Base-by-base conservation (phyloP, 2,329 filamentous ascomycete genomes). In the Trichoderma breve region DNA sequence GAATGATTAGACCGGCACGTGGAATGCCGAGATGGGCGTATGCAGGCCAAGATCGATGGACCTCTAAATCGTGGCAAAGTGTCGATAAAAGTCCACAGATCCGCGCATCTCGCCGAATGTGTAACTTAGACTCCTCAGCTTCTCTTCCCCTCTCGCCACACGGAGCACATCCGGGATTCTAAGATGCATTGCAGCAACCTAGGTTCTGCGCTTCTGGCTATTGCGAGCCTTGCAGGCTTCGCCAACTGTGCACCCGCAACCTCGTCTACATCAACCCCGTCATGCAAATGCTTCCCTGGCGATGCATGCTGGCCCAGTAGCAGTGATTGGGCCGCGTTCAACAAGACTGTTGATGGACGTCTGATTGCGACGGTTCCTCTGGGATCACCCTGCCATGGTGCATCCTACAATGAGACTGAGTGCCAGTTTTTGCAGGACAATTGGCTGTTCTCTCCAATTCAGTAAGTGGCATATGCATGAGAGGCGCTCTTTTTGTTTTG, bases 251-350 rank as follows among this genome's bases (percentile, higher is more conserved):
- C 57, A 21, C 67, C 67, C 12, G 26, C 66, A 51, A 36, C 28
- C 8, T 26, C 67, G 28, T 26, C 51, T 1, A 18, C 64, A n/a
- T 39, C 64, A 6, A 57, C 15, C 9, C 18, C 67, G 28, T 62
- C 57, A 24, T 78, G 6, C 43, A 68, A 66, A 53, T 85, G 82
- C 77, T 81, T 86, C 51, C 88, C 88, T 0, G 84, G 83, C 18
- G 86, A 90, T 71, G n/a, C 73, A 1, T 84, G 82, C 76, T 91
- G 89, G 88, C 89, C 89, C 0, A 78, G 79, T 0, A 26, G 74
- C 0, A 60, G 75, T 1, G 77, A 79, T 6, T 91, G 89, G 88
- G 74, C 79, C 7, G 70, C 75, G 0, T 82, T 90, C 73, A 90
- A 90, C 76, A 58, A 77, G 32, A 85, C 86, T 2, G 78, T 90